These are phyloP conservation scores for Chaetomium globosum DNA, from an alignment of 2,329 filamentous ascomycete species.

Conservation along the genomic window DNA sequence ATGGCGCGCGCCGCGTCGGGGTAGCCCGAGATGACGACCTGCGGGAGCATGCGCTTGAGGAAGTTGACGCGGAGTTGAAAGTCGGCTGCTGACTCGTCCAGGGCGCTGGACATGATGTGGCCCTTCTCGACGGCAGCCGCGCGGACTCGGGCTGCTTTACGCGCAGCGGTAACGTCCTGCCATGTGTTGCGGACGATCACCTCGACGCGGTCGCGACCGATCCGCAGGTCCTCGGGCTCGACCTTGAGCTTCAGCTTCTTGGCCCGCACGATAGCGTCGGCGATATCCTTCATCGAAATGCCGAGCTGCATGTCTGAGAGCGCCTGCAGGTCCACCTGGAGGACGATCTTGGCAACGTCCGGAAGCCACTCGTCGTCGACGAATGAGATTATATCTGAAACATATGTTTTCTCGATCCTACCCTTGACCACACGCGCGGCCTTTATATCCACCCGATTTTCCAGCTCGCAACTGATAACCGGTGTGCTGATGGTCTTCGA, in stretches of 20 bases:
- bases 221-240: constrained; percentile 64
- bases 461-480: constrained; percentile 83
- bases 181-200: constrained; percentile 66
- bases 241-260: constrained; percentile 88
- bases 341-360: constrained; percentile 72
- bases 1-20: constrained; percentile 83
- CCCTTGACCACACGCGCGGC: constrained; percentile 90
- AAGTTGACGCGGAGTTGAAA: constrained; percentile 79
- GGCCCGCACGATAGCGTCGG: constrained; percentile 73
- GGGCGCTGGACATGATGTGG: constrained; percentile 40
- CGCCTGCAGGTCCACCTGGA: constrained; percentile 78
- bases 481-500: constrained; percentile 92
- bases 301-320: constrained; percentile 82
- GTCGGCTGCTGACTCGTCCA: constrained; percentile 60
- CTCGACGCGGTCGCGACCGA: constrained; percentile 67
- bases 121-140: constrained; percentile 47
- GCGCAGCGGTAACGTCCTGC: constrained; percentile 53
- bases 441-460: constrained; percentile 72
- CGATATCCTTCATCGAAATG: constrained; percentile 72
- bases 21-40: constrained; percentile 87
- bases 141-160: constrained; percentile 53
- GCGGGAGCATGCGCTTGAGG: constrained; percentile 77
- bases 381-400: constrained; percentile 77
- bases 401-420: constrained; percentile 90
- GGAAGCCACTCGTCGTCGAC: constrained; percentile 89